Conservation (phyloP, 768 basidiomycete genomes). For the Candolleomyces eurysporus region DNA sequence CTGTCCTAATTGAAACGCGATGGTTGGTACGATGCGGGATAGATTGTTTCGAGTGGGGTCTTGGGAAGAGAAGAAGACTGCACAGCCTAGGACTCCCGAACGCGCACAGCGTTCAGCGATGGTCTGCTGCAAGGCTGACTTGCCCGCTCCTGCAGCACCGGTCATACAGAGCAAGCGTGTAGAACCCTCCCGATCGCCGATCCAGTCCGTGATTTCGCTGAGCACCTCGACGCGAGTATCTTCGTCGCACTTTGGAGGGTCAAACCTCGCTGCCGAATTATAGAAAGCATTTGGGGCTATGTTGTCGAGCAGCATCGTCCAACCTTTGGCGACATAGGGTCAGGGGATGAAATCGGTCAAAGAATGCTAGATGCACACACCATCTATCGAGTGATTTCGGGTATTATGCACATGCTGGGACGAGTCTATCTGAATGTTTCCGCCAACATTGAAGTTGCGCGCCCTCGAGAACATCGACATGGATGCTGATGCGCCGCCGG, state of each 20-base stretch:
- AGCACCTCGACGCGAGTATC: neutral
- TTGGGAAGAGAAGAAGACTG: slow-evolving; percentile 1
- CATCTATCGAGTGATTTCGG: no score
- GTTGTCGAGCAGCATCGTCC: no score
- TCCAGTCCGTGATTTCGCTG: neutral
- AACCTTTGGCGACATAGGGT: no score
- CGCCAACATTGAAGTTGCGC: no score
- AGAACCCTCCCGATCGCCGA: neutral
- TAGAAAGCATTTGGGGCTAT: neutral
- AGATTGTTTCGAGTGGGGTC: neutral
- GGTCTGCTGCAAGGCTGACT: neutral
- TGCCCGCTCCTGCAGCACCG: slow-evolving; percentile 5
- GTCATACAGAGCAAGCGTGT: neutral
- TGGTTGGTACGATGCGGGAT: neutral
- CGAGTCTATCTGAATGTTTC: no score
- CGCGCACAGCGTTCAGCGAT: neutral
- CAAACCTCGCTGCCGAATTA: neutral
- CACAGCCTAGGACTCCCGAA: neutral
- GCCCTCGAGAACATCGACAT: no score
- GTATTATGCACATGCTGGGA: no score
- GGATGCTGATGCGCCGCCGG: no score
- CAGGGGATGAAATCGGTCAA: no score
- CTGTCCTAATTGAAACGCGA: slow-evolving; percentile 4
- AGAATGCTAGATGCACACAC: no score
- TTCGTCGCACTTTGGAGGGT: neutral